Evolutionary conservation across 176 grass and related monocot genomes (phyloP), one percentile per base, ranked within the genome.

Genomic region (Oryza officinalis): DNA sequence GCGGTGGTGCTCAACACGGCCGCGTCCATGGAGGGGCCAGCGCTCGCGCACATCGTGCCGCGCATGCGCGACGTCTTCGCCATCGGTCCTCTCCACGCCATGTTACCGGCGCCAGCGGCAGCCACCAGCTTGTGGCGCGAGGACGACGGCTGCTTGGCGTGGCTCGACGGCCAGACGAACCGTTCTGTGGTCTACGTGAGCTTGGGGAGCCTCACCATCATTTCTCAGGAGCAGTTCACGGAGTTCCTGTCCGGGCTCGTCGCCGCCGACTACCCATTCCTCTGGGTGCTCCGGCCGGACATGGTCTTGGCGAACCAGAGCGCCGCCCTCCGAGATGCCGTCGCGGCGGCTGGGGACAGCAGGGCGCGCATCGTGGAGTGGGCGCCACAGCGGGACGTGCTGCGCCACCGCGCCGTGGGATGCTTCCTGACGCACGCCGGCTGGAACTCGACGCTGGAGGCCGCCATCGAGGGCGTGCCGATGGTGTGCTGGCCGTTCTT

Each of bases 391-490:
- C 52, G 18, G 52, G 52, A 57, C 18, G 20, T 57, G 52, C 52
- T 57, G 52, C 6, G 20, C 20, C 52, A 57, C 52, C 52, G 52
- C 18, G 52, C 52, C 18, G 52, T 57, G 52, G 52, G 52, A 20
- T 57, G 52, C 7, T 57, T 57, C 20, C 6, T 57, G 18, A 57
- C 85, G 46, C 89, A 87, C 35, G 30, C 76, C 8, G 85, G 89
- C 6, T 91, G 89, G 89, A 91, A 91, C 65, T 91, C 85, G 13
- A 67, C 80, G 22, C 35, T 84, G 15, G 88, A 94, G 75, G 88
- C 79, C 65, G 45, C 86, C 31, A 80, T 46, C 5, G 65, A 67
- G 27, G 88, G 88, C 30, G 80, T 94, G 49, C 92, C 92, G 0
- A 54, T 0, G 50, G 50, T 54, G 50, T 54, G 50, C 50, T 54